Evolutionary conservation across 495 filamentous ascomycete genomes (phyloP).

Genomic region (Aspergillus avenaceus): DNA sequence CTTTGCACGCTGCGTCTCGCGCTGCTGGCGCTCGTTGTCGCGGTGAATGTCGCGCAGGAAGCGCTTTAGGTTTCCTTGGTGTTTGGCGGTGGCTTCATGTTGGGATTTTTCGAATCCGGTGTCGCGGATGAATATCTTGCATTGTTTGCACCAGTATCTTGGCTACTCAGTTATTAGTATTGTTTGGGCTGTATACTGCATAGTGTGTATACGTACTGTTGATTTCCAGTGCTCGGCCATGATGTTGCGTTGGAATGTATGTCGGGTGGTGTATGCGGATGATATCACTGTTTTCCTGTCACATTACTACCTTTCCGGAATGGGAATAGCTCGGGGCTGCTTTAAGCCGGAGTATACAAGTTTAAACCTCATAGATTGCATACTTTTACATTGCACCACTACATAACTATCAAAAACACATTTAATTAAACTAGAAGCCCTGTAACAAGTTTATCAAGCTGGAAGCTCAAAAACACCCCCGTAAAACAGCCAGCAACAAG

Average conservation of each 20-base stretch:
- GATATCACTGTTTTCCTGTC: not conserved
- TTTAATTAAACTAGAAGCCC: too few relatives aligned
- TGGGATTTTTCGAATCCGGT: slow-evolving; percentile 84
- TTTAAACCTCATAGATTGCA: too few relatives aligned
- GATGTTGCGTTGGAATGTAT: too few relatives aligned
- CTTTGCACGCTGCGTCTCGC: slow-evolving; percentile 76
- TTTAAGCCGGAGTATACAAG: too few relatives aligned
- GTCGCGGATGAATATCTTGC: slow-evolving; percentile 85
- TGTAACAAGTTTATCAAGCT: too few relatives aligned
- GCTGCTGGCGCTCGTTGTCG: slow-evolving; percentile 68
- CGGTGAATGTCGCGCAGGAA: slow-evolving; percentile 85
- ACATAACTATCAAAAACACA: too few relatives aligned
- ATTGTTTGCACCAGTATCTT: slow-evolving; percentile 97
- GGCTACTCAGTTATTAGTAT: slow-evolving; percentile 40
- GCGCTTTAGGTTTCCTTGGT: slow-evolving; percentile 85
- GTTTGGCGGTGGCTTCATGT: slow-evolving; percentile 84
- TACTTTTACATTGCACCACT: too few relatives aligned
- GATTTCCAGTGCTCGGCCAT: slow-evolving; percentile 99
- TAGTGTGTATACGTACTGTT: slow-evolving; percentile 48
- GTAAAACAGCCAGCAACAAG: too few relatives aligned
- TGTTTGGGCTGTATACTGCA: slow-evolving; percentile 2
- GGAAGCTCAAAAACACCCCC: too few relatives aligned
- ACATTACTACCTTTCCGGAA: too few relatives aligned
- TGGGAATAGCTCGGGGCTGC: too few relatives aligned
- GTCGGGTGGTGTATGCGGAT: too few relatives aligned